Evolutionary conservation across 139 green algal species (phyloP), one percentile per base, ranked within the genome.

Genomic region (Chlorella sp.): DNA sequence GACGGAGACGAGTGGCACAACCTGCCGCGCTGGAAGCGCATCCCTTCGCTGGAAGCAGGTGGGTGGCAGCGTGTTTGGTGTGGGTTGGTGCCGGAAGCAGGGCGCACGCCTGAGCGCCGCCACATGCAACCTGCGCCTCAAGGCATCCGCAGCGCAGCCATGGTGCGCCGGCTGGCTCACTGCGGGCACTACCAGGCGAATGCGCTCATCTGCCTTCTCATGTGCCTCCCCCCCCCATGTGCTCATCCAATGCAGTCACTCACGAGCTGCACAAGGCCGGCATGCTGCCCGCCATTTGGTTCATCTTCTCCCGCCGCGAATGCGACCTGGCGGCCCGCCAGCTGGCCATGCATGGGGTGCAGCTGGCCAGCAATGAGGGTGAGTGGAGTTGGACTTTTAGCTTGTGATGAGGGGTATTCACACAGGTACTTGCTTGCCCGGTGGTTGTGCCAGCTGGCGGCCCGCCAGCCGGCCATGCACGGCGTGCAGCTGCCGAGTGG

Each of bases 221-320:
- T n/a, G n/a, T 41, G 30, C 32, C 64, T 20, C 64, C 30, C 32
- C 32, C 28, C 30, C 30, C 64, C 30, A 43, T 72, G 30, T 19
- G 2, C 67, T 2, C 22, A n/a, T 24, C 30, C 9, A 48, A 44
- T 68, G 78, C 73, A 32, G 82, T 89, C 20, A 76, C 96, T 0
- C 26, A 34, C 26, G 56, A 82, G 46, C 88, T 98, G 65, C 40
- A 75, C 1, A 30, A 60, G 17, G 43, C 76, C 14, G 83, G 94
- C 54, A 94, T 98, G 92, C 94, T 98, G 64, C 96, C 96, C 0
- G 95, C 94, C 70, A 97, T 98, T 44, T 98, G 93, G 93, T 98
- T 98, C 91, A 95, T 98, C 75, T 95, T 98, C 87, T 92, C 82
- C 51, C 86, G 95, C 26, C 83, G 89, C 34, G 94, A 92, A 30